A percentile compares a stretch with the other conserved stretches of the same genome.
Evolutionary conservation across 768 basidiomycete species (phyloP).

Genomic region (Sporobolomyces roseus): DNA sequence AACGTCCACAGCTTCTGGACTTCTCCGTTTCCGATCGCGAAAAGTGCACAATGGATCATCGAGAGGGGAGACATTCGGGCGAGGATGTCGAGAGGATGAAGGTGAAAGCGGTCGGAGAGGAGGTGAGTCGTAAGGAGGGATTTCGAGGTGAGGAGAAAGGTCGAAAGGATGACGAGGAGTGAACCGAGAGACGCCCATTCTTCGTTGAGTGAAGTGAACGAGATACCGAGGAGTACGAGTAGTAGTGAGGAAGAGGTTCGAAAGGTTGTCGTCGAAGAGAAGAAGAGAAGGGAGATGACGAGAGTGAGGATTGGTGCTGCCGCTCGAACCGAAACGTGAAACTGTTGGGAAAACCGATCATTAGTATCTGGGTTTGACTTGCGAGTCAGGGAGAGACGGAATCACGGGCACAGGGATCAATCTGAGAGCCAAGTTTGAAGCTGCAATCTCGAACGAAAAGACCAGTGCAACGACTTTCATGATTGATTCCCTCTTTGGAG

Average conservation of each 20-base stretch:
- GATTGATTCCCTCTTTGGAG: constrained; percentile 10
- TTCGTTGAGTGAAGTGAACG: constrained; percentile 33
- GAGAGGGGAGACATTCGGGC: constrained; percentile 18
- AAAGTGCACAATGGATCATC: constrained; percentile 29
- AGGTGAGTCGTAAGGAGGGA: constrained; percentile 32
- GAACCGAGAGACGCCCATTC: constrained; percentile 23
- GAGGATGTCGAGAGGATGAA: constrained; percentile 35
- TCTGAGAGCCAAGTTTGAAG: constrained; percentile 23
- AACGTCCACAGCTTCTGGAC: constrained; percentile 14
- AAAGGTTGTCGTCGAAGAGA: constrained; percentile 16
- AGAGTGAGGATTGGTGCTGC: constrained; percentile 37
- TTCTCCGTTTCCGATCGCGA: constrained; percentile 34
- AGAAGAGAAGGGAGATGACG: constrained; percentile 30
- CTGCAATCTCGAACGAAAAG: constrained; percentile 29
- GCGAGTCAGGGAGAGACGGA: neutral
- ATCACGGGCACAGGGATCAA: constrained; percentile 32
- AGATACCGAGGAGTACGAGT: constrained; percentile 35
- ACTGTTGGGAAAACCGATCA: neutral
- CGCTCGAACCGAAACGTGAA: constrained; percentile 38
- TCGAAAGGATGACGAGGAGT: constrained; percentile 22
- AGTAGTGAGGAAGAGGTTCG: constrained; percentile 29
- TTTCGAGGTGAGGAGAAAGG: constrained; percentile 34
- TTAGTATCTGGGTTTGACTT: no score
- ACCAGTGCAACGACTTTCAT: constrained; percentile 26
- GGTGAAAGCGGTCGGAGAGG: constrained; percentile 19